Evolutionary conservation across 163 green algal species (phyloP), one percentile per base, ranked within the genome.

Genomic region (Scenedesmus sp.): DNA sequence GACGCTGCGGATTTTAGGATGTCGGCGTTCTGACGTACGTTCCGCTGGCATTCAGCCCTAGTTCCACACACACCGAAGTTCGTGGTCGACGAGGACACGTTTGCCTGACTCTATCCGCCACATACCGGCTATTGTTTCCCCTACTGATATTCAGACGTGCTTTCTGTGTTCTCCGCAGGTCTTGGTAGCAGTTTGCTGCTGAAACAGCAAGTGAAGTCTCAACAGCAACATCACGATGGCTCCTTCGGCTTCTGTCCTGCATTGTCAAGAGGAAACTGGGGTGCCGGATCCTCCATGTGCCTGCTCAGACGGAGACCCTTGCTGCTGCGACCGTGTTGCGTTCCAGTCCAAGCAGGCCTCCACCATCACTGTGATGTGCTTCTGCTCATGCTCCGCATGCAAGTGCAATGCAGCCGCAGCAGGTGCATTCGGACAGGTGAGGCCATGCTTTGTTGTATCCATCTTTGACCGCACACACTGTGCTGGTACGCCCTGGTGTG

Each of bases 361-460:
- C 12, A 84, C 76, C 13, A 84, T 84, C 34, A 67, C 74, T 23
- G 62, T 89, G 62, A 60, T 89, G 26, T 89, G 84, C 60, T 79
- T 81, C 84, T 89, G 84, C 18, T 23, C 55, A 62, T 89, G 84
- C 26, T 81, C 59, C 26, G 56, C 60, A n/a, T 89, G 84, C 84
- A 23, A 67, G 54, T 89, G 84, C 60, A 89, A 89, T 81, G 62
- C 70, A 52, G 67, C 67, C 73, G 23, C 23, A 77, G 26, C 57
- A 88, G n/a, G 59, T 9, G 52, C 26, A 52, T 79, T 13, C 55
- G 52, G 60, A 12, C 20, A 89, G 84, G 84, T 89, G 62, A 57
- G n/a, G 5, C 57, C 4, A 57, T 57, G 13, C 5, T 23, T 13
- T 52, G 34, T 23, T 15, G 54, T 34, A 10, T 46, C 34, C 34